Base-by-base conservation (phyloP, 2,329 filamentous ascomycete species). In the Clonostachys rosea region DNA sequence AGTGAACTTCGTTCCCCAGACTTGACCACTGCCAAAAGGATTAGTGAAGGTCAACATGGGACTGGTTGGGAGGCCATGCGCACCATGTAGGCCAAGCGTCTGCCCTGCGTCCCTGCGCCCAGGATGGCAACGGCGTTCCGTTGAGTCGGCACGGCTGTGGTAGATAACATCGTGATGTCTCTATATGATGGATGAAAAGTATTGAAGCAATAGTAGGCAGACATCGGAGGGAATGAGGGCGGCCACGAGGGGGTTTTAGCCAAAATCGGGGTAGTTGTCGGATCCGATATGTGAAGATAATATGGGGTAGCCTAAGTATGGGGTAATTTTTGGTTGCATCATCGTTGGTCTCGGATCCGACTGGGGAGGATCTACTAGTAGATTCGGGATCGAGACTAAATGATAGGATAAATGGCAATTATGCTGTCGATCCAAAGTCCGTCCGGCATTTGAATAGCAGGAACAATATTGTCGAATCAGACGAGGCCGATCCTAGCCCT, bases 41-140 rank as follows among this genome's bases (percentile, higher is more conserved):
- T 42, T 40, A 10, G 17, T 20, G 34, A 33, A 13, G 2, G 17
- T 39, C 36, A 39, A n/a, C n/a, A 39, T 12, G 36, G 36, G 7
- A 11, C 14, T 18, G 11, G 11, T n/a, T 39, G 36, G 17, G 36
- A n/a, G 14, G 36, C 36, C 10, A 18, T 17, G 20, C 50, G 18
- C 48, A 61, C 60, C 60, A 63, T 63, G 30, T 56, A 62, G 2
- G 60, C 60, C 40, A 63, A 48, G 2, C 60, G 59, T 36, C 60
- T 51, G 6, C 60, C 60, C 36, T 63, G 60, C 7, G 60, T 61
- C 3, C 60, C 60, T 3, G 59, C 60, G 17, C 60, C 60, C 13
- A 63, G 50, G 7, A 63, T 48, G 17, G 55, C 45, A 12, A 63
- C 59, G 1, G 56, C 49, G 7, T 44, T 51, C 35, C 45, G 51